phyloP scores from a whole-genome alignment of 192 early-diverging fungal genomes.

The Backusella circina region DNA sequence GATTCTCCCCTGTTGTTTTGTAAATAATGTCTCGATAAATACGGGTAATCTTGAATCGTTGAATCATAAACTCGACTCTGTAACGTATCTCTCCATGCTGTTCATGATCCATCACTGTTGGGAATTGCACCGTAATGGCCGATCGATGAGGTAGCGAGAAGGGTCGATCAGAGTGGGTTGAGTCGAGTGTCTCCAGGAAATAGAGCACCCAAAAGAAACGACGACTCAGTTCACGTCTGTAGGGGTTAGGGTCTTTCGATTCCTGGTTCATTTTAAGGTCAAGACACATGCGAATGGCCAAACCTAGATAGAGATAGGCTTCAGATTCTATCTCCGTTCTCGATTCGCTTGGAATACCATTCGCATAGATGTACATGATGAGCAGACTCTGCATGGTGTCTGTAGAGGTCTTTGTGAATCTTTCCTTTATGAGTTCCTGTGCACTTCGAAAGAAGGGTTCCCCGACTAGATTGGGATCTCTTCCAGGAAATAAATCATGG shows the following conservation, averaged over 20 bases:
- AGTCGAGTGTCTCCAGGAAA: constrained; percentile 25
- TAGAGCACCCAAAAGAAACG: constrained; percentile 20
- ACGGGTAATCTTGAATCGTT: constrained; percentile 26
- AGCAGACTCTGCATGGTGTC: constrained; percentile 31
- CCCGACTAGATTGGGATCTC: constrained; percentile 35
- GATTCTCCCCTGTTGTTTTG: constrained; percentile 11
- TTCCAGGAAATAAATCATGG: constrained; percentile 31
- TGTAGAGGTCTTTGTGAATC: constrained; percentile 14
- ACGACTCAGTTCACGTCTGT: constrained; percentile 13
- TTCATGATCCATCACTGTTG: constrained; percentile 19
- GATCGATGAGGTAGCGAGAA: constrained; percentile 18
- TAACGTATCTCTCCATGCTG: constrained; percentile 17
- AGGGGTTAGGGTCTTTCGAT: neutral
- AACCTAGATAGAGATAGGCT: constrained; percentile 27
- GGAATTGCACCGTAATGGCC: neutral
- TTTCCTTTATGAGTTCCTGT: constrained; percentile 4
- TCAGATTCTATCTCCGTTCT: constrained; percentile 22
- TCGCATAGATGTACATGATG: constrained; percentile 34
- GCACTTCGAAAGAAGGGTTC: constrained; percentile 27
- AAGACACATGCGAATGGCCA: constrained; percentile 32
- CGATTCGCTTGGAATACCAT: constrained; percentile 23
- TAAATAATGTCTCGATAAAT: constrained; percentile 31
- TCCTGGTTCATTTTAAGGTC: constrained; percentile 28
- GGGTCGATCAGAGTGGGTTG: constrained; percentile 30
- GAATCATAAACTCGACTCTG: constrained; percentile 30